Conservation (phyloP, 441 rosid species). For the Rhodomyrtus psidioides region DNA sequence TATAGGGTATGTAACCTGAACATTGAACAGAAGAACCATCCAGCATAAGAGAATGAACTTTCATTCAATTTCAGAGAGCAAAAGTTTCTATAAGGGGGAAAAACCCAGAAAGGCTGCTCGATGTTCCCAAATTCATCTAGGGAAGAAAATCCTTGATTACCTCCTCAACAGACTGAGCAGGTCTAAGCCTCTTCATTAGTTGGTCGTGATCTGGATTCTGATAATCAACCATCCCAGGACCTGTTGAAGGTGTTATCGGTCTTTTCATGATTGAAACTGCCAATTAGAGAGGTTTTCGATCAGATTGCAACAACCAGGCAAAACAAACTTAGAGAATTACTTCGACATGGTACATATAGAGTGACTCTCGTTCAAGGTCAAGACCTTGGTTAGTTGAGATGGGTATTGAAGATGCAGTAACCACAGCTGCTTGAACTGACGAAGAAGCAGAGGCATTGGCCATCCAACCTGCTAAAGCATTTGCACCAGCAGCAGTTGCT, state of each 20-base stretch:
- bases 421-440: conserved; percentile 36
- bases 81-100: background rate
- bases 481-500: conserved; percentile 29
- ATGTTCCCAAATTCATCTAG: background rate
- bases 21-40: background rate
- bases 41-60: background rate
- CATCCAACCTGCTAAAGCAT: conserved; percentile 58
- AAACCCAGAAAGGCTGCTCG: background rate
- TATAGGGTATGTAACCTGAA: conserved; percentile 64
- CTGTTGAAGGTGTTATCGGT: conserved; percentile 18
- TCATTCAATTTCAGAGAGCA: background rate
- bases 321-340: background rate
- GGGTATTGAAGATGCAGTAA: conserved; percentile 36
- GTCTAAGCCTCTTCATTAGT: conserved; percentile 21
- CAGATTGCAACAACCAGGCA: background rate
- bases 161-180: conserved; percentile 27
- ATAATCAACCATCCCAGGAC: conserved; percentile 25
- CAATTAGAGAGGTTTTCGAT: background rate
- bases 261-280: conserved; percentile 23
- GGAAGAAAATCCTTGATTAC: background rate
- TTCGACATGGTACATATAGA: background rate
- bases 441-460: conserved; percentile 36
- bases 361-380: background rate
- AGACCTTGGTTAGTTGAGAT: conserved; percentile 38
- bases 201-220: conserved; percentile 24